These are phyloP conservation scores for Rhodotorula sp. DNA, from an alignment of 1,284 basidiomycete genomes.

Conservation along the genomic window DNA sequence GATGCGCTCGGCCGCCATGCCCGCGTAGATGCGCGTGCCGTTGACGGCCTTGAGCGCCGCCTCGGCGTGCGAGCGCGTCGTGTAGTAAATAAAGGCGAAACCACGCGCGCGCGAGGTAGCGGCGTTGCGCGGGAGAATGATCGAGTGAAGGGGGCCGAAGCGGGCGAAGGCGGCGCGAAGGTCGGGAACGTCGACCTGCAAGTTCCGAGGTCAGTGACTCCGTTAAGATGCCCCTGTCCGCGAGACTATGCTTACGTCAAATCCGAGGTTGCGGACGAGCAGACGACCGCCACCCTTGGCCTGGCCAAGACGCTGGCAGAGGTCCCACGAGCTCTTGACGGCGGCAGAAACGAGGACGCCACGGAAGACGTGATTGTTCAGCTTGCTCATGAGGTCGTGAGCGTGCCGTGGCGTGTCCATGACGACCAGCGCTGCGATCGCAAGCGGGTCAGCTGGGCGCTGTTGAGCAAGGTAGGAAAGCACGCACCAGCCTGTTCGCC, in stretches of 20 bases:
- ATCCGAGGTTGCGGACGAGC: constrained; percentile 90
- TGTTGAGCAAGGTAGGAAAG: constrained; percentile 40
- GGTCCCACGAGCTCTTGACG: constrained; percentile 63
- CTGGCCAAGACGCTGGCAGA: constrained; percentile 53
- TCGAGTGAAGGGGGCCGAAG: constrained; percentile 81
- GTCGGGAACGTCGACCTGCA: constrained; percentile 76
- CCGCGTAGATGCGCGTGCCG: constrained; percentile 68
- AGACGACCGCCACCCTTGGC: constrained; percentile 68
- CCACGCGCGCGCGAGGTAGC: constrained; percentile 62
- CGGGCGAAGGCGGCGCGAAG: constrained; percentile 84
- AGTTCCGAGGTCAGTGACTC: constrained; percentile 1
- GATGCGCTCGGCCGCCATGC: constrained; percentile 58
- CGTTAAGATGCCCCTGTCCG: neutral
- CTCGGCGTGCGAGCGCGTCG: constrained; percentile 81
- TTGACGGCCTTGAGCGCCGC: constrained; percentile 80
- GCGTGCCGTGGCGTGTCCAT: constrained; percentile 66
- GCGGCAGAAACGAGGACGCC: constrained; percentile 82
- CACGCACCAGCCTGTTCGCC: constrained; percentile 35
- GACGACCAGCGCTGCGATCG: constrained; percentile 66
- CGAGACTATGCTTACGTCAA: constrained; percentile 44
- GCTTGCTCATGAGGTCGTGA: constrained; percentile 73
- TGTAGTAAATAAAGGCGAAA: constrained; percentile 95
- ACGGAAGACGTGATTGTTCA: constrained; percentile 94
- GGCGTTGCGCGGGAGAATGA: constrained; percentile 67
- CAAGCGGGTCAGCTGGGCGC: neutral